Evolutionary conservation across 202 grass and related monocot species (phyloP).

Genomic region (Carex arenaria): DNA sequence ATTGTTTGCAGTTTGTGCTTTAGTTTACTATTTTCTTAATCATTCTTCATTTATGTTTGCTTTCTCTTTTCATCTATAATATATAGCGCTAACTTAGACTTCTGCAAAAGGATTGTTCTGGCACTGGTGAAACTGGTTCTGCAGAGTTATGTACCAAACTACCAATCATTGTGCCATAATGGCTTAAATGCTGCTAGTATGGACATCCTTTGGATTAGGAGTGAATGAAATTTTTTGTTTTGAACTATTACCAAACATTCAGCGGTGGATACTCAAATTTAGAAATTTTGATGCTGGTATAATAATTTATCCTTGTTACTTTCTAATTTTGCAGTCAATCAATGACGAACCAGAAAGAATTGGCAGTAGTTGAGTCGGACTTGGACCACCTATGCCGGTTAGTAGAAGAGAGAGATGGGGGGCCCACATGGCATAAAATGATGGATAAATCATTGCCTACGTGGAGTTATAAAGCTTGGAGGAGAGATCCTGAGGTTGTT

Average conservation of each 20-base stretch:
- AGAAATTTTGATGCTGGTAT: neutral
- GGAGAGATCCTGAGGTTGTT: constrained; percentile 64
- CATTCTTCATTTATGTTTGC: neutral
- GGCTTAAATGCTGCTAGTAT: neutral
- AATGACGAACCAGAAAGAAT: constrained; percentile 3
- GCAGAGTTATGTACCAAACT: neutral
- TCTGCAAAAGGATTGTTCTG: neutral
- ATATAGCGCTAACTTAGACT: neutral
- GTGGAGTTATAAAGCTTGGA: constrained; percentile 71
- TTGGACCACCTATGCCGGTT: constrained; percentile 59
- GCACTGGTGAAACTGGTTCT: neutral
- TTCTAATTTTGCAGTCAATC: constrained; percentile 16
- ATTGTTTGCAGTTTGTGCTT: neutral
- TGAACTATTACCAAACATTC: neutral
- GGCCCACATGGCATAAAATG: constrained; percentile 69
- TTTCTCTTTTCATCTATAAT: neutral
- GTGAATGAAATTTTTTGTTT: neutral
- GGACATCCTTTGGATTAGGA: neutral
- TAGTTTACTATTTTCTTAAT: neutral
- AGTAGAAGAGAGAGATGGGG: constrained; percentile 80
- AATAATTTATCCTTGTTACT: neutral
- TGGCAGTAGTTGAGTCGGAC: constrained; percentile 45
- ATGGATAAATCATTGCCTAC: constrained; percentile 59
- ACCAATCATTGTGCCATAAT: neutral
- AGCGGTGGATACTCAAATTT: neutral